Conservation (phyloP, 495 filamentous ascomycete species). For the Tuber aestivum region DNA sequence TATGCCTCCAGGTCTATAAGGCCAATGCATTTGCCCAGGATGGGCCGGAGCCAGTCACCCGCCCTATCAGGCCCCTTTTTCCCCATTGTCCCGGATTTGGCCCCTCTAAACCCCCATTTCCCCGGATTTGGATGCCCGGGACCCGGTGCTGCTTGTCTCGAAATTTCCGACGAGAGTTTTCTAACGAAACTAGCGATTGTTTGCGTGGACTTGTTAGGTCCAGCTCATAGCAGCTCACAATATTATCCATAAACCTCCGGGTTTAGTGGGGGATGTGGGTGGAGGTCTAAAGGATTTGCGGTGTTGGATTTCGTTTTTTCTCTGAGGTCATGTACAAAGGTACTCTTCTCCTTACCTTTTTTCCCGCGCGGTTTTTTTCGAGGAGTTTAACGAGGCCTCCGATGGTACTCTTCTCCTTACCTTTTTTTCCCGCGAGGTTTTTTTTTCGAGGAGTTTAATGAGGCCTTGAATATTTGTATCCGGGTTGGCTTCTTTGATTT, state of each 20-base stretch:
- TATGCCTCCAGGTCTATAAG: not conserved
- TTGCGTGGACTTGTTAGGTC: too few species aligned
- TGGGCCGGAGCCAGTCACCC: not conserved
- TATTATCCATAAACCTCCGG: too few species aligned
- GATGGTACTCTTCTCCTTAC: constrained; percentile 1
- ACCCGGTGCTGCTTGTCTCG: too few species aligned
- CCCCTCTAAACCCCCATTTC: not conserved
- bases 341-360: too few species aligned
- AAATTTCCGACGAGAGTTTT: too few species aligned
- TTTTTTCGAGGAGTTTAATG: not conserved
- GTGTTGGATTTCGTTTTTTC: not conserved
- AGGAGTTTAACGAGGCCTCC: too few species aligned
- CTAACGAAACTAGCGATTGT: too few species aligned
- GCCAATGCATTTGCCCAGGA: not conserved
- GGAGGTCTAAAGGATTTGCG: too few species aligned
- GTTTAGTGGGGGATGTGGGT: too few species aligned
- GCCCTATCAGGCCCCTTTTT: not conserved
- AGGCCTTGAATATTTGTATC: not conserved
- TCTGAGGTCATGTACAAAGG: not conserved
- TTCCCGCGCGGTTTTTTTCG: too few species aligned
- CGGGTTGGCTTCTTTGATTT: not conserved
- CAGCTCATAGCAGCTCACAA: too few species aligned
- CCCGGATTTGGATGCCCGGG: too few species aligned
- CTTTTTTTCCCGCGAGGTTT: not conserved
- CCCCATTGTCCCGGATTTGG: not conserved